Conservation (phyloP, 2,329 filamentous ascomycete genomes). For the Pseudovirgaria hyperparasitica region DNA sequence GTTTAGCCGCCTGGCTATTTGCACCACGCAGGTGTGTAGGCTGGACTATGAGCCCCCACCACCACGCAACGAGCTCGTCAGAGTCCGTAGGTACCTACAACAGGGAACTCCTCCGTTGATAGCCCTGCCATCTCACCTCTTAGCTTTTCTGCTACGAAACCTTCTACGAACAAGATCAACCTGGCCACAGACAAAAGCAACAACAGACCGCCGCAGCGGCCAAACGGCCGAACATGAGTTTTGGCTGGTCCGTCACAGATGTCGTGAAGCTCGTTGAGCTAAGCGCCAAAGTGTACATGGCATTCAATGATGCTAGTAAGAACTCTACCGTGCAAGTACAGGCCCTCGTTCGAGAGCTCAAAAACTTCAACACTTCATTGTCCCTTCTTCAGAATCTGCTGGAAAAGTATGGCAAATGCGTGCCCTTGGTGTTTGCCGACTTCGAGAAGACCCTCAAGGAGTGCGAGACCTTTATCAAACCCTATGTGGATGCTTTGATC, state of each 20-base stretch:
- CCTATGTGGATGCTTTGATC: constrained; percentile 1
- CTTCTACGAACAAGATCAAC: no score
- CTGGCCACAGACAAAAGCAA: no score
- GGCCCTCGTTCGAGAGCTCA: constrained; percentile 1
- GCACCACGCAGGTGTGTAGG: no score
- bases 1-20: no score
- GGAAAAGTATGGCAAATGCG: neutral
- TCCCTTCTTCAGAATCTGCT: neutral
- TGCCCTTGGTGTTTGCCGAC: constrained; percentile 1
- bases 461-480: neutral
- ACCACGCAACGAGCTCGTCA: no score
- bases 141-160: no score
- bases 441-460: constrained; percentile 1
- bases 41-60: no score
- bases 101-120: no score
- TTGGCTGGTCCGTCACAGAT: constrained; percentile 1
- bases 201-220: no score
- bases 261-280: constrained; percentile 1
- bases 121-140: no score
- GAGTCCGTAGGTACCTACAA: no score
- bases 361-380: constrained; percentile 1
- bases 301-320: neutral
- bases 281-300: neutral
- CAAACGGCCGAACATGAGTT: no score
- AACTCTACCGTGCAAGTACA: constrained; percentile 1